Base-by-base conservation (phyloP, 2,329 filamentous ascomycete species). In the Biscogniauxia sp. region DNA sequence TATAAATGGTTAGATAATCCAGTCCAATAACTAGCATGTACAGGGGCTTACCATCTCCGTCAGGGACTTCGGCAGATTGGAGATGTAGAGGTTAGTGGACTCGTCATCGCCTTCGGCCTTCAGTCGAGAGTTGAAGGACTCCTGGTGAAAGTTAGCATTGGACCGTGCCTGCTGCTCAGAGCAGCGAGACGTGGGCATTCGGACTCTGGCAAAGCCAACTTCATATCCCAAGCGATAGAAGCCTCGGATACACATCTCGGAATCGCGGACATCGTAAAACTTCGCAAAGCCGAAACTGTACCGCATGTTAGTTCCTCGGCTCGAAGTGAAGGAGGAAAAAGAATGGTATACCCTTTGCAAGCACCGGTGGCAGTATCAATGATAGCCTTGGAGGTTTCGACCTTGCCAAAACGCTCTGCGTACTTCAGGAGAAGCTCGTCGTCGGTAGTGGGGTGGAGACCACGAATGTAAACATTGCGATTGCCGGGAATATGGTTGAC, bases 361-460 rank as follows among this genome's bases (percentile, higher is more conserved):
- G 93, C 89, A 62, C 93, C 92, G 54, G 92, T 96, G 68, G 90
- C 88, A 56, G 93, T 89, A 78, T 99, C 96, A 72, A 99, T 96
- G 78, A 99, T 99, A 15, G 96, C 95, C 82, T 99, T 99, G 72
- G 93, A 97, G 66, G 93, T 96, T 78, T 97, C 92, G 60, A 99
- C 95, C 62, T 90, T 88, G 51, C 95, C 96, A 73, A 98, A 99
- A 55, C 94, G 91, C 68, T 86, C 83, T 51, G 94, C 90, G 78
- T 95, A 98, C 51, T 83, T 82, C 69, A 90, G 85, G 19, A 99
- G 81, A 73, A 96, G 89, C 55, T 96, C 91, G 71, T 99, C 95
- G 54, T 96, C 95, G 0, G 94, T 99, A 69, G 96, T 94, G 0
- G 95, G 94, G 65, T 96, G 91, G 64, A 99, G 88, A 19, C 96